Percentiles rank a stretch among this genome's conserved stretches.
Evolutionary conservation across 306 rosid genomes (phyloP).

Genomic region (Trifolium subterraneum): DNA sequence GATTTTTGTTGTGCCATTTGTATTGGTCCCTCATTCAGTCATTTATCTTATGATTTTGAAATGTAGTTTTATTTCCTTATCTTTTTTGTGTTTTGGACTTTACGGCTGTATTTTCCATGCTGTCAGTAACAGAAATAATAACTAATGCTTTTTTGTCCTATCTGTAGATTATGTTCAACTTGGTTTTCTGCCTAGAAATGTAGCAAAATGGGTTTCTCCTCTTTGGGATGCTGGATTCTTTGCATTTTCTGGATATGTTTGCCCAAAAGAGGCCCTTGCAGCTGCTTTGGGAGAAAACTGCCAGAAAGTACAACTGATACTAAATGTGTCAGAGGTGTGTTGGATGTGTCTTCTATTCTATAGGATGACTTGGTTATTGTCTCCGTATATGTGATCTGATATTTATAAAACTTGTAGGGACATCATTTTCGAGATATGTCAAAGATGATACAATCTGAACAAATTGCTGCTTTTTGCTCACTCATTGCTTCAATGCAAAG

Average conservation of each 20-base stretch:
- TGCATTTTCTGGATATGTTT: conserved; percentile 65
- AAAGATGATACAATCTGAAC: conserved; percentile 60
- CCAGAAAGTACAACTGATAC: conserved; percentile 54
- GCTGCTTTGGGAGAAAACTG: conserved; percentile 69
- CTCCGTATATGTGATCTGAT: conserved; percentile 31
- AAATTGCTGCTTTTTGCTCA: conserved; percentile 60
- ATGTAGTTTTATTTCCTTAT: conserved; percentile 18
- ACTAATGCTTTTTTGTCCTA: conserved; percentile 33
- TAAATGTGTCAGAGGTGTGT: conserved; percentile 67
- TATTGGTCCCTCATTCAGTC: conserved; percentile 7
- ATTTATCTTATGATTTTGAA: conserved; percentile 33
- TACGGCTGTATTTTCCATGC: conserved; percentile 11
- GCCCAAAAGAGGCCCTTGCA: conserved; percentile 72
- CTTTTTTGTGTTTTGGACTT: conserved; percentile 34
- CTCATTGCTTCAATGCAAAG: conserved; percentile 71
- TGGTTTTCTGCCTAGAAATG: conserved; percentile 75
- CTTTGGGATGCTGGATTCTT: conserved; percentile 83
- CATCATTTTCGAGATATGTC: conserved; percentile 59
- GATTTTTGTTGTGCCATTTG: conserved; percentile 31
- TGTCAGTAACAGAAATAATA: conserved; percentile 34
- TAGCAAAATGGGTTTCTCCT: conserved; percentile 86
- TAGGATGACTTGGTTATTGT: conserved; percentile 31
- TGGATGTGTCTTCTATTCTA: conserved; percentile 36
- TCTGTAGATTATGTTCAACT: conserved; percentile 65
- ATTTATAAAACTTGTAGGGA: conserved; percentile 57